Conservation (phyloP, 495 filamentous ascomycete genomes). For the Trichoderma gamsii region DNA sequence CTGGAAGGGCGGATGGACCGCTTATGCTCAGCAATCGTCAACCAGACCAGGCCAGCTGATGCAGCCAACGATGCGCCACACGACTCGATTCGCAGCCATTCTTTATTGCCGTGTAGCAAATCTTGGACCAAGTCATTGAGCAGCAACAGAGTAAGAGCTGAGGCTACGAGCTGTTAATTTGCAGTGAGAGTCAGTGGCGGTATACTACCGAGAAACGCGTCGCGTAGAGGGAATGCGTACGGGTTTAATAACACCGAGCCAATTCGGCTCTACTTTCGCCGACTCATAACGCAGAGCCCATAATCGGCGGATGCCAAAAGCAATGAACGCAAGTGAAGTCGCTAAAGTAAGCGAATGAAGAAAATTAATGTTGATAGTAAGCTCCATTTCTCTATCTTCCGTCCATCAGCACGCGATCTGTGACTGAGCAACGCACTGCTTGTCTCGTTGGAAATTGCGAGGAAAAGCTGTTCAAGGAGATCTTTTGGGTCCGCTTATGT, state of each 20-base stretch:
- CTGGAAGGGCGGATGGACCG: background rate
- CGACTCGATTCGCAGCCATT: background rate
- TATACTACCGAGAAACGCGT: background rate
- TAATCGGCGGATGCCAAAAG: background rate
- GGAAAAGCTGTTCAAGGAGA: no score
- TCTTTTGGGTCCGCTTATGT: background rate
- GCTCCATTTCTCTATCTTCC: background rate
- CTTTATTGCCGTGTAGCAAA: background rate
- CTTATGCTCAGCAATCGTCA: background rate
- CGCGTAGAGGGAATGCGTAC: background rate
- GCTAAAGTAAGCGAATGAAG: background rate
- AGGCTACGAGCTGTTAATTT: background rate
- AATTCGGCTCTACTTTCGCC: background rate
- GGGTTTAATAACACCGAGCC: background rate
- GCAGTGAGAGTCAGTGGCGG: background rate
- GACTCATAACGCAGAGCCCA: background rate
- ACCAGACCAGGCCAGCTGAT: background rate
- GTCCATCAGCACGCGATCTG: background rate
- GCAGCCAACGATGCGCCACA: background rate
- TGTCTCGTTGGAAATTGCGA: no score
- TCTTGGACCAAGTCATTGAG: background rate
- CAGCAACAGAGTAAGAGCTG: background rate
- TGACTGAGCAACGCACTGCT: background rate
- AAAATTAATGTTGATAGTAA: no score
- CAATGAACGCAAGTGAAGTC: background rate